Conservation (phyloP, 2,329 filamentous ascomycete genomes). For the Cercospora citrullina region DNA sequence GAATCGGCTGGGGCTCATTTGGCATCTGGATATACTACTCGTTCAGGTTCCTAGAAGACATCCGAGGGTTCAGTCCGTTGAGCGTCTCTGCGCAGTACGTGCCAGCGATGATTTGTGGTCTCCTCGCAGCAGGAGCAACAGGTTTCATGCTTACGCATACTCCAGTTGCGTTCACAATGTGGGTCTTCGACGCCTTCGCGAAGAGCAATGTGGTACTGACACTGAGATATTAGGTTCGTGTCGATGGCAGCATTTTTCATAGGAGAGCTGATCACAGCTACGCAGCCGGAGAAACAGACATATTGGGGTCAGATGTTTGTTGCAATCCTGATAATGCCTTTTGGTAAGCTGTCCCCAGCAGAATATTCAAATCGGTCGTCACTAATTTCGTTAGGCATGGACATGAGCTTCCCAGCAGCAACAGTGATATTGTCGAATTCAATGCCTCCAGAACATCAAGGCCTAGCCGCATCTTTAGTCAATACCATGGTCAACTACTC, state of each 20-base stretch:
- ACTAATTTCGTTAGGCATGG: constrained; percentile 52
- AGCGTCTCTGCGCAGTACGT: constrained; percentile 38
- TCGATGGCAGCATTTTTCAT: constrained; percentile 40
- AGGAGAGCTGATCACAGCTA: constrained; percentile 37
- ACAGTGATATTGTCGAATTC: constrained; percentile 61
- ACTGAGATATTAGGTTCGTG: constrained; percentile 24
- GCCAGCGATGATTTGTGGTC: constrained; percentile 39
- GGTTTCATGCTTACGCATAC: constrained; percentile 44
- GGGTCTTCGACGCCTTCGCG: background rate
- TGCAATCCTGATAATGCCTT: constrained; percentile 33
- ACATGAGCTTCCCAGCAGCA: constrained; percentile 65
- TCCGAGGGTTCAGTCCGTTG: constrained; percentile 39
- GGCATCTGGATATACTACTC: constrained; percentile 40
- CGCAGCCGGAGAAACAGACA: constrained; percentile 37
- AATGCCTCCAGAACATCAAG: constrained; percentile 49
- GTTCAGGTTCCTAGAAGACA: constrained; percentile 38
- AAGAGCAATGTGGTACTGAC: background rate
- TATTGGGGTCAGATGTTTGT: constrained; percentile 45
- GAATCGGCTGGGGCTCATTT: constrained; percentile 37
- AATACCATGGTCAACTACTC: constrained; percentile 67
- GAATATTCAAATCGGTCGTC: background rate
- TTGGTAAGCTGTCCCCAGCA: constrained; percentile 14
- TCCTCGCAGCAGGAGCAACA: constrained; percentile 40
- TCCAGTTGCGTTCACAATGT: constrained; percentile 41
- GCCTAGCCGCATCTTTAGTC: constrained; percentile 56